These are phyloP conservation scores for Picochlorum sp. DNA, from an alignment of 139 green algal genomes.

Conservation along the genomic window DNA sequence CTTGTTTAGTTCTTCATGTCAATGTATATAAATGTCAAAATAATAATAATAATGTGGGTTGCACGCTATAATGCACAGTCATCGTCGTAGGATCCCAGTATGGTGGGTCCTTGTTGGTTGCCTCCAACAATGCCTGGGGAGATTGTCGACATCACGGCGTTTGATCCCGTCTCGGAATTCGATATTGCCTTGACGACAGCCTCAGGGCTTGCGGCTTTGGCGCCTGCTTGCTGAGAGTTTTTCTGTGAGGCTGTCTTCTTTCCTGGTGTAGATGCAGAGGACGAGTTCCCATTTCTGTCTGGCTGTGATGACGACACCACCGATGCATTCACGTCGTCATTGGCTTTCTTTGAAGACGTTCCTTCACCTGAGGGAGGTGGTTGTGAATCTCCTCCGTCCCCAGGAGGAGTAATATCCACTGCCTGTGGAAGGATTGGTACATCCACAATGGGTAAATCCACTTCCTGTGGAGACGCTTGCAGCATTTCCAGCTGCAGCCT, in stretches of 20 bases:
- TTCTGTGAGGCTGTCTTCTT: neutral
- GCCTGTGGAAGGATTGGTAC: conserved; percentile 21
- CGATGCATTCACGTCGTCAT: neutral
- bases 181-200: neutral
- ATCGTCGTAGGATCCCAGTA: conserved; percentile 10
- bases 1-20: no score
- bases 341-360: neutral
- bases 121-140: conserved; percentile 9
- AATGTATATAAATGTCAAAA: no score
- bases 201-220: neutral
- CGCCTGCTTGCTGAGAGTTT: no score
- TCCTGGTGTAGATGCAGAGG: neutral
- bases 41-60: no score
- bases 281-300: neutral
- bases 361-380: neutral
- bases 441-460: conserved; percentile 8
- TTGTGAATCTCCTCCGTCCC: neutral
- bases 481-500: conserved; percentile 32
- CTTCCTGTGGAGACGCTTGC: neutral
- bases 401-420: conserved; percentile 18
- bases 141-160: conserved; percentile 5
- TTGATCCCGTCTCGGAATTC: neutral
- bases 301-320: neutral
- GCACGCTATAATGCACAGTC: conserved; percentile 4
- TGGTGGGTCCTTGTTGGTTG: conserved; percentile 5